phyloP scores from a whole-genome alignment of 108 stramenopile genomes.

The Cylindrotheca closterium region DNA sequence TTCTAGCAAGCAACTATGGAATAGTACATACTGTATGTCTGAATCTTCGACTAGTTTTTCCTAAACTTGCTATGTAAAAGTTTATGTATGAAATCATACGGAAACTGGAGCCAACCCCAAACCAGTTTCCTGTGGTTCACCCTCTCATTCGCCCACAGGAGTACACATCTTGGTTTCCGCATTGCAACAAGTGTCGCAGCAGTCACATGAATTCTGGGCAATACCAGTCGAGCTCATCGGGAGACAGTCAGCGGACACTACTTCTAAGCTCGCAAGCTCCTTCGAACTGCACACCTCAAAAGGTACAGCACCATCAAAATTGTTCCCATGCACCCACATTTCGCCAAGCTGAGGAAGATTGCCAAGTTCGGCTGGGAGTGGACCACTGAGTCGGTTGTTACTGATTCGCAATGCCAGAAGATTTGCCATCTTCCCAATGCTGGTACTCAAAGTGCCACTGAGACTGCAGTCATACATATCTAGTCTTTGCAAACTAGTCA shows the following conservation, averaged over 20 bases:
- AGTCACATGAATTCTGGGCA: conserved; percentile 12
- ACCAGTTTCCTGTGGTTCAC: too few relatives aligned
- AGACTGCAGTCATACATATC: conserved; percentile 18
- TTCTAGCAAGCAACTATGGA: too few relatives aligned
- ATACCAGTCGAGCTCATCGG: not conserved
- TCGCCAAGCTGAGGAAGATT: conserved; percentile 13
- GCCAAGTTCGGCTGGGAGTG: conserved; percentile 22
- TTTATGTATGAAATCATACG: too few relatives aligned
- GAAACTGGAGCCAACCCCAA: too few relatives aligned
- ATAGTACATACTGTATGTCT: too few relatives aligned
- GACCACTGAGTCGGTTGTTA: conserved; percentile 27
- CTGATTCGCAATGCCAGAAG: conserved; percentile 16
- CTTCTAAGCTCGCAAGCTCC: conserved; percentile 1
- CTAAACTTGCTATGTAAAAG: too few relatives aligned
- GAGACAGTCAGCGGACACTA: conserved; percentile 29
- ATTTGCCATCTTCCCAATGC: conserved; percentile 18
- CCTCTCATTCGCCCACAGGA: too few relatives aligned
- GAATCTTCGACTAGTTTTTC: too few relatives aligned
- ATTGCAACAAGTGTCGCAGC: conserved; percentile 33
- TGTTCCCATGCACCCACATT: conserved; percentile 20
- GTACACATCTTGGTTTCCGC: too few relatives aligned
- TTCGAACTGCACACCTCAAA: conserved; percentile 11
- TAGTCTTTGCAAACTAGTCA: conserved; percentile 16
- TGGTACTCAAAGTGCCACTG: conserved; percentile 28
- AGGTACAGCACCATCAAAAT: conserved; percentile 27